These are phyloP conservation scores for Rhizopogon vulgaris DNA, from an alignment of 768 basidiomycete genomes.

Conservation along the genomic window DNA sequence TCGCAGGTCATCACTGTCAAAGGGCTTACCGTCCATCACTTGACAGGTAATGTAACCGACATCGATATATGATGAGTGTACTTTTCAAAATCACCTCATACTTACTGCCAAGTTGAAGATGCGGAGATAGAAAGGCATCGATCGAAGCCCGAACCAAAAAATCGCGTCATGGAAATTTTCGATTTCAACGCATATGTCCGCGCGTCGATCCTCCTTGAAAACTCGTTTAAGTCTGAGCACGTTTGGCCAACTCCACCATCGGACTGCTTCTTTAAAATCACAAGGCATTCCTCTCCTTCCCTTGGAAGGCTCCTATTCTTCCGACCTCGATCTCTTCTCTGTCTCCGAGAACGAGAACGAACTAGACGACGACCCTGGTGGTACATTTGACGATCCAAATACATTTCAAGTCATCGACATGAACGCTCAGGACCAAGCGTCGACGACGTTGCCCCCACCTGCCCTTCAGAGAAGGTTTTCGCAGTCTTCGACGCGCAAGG, in stretches of 20 bases:
- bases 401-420: not conserved
- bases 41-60: too few relatives aligned
- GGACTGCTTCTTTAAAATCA: conserved; percentile 8
- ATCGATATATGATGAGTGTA: too few relatives aligned
- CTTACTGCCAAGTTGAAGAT: not conserved
- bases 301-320: not conserved
- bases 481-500: not conserved
- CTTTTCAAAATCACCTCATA: too few relatives aligned
- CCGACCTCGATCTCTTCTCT: conserved; percentile 6
- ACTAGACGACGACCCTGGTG: not conserved
- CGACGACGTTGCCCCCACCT: not conserved
- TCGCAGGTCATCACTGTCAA: too few relatives aligned
- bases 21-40: too few relatives aligned
- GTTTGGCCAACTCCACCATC: conserved; percentile 7
- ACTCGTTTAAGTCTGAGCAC: conserved; percentile 5
- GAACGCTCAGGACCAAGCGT: not conserved
- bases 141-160: not conserved
- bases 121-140: conserved; percentile 6
- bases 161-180: not conserved
- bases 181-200: not conserved
- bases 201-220: conserved; percentile 3
- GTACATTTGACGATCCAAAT: not conserved
- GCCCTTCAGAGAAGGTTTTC: not conserved
- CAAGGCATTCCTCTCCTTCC: conserved; percentile 13
- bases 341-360: conserved; percentile 9